Evolutionary conservation across 495 filamentous ascomycete species (phyloP).

Genomic region (Aspergillus avenaceus): DNA sequence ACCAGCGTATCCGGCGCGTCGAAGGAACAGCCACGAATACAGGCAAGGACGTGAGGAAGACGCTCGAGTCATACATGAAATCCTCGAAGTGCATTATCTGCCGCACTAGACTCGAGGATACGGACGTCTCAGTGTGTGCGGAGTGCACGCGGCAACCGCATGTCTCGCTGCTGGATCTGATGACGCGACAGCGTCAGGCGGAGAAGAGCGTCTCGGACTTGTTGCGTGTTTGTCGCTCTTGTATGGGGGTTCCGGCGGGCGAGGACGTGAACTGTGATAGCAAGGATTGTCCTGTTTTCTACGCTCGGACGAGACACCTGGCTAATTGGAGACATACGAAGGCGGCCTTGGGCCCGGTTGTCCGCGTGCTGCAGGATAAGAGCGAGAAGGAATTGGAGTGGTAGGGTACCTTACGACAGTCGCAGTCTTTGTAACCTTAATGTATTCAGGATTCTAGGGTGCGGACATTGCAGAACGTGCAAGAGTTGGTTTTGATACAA

Average conservation of each 20-base stretch:
- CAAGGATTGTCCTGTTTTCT: slow-evolving; percentile 90
- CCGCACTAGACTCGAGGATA: slow-evolving; percentile 56
- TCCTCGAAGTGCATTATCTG: slow-evolving; percentile 77
- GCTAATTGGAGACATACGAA: slow-evolving; percentile 56
- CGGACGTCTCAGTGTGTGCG: slow-evolving; percentile 52
- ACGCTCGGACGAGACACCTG: slow-evolving; percentile 70
- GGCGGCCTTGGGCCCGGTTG: slow-evolving; percentile 50
- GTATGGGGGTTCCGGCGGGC: slow-evolving; percentile 63
- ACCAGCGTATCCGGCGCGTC: slow-evolving; percentile 64
- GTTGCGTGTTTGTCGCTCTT: slow-evolving; percentile 76
- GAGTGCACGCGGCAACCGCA: slow-evolving; percentile 55
- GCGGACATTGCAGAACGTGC: no score
- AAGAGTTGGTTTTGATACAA: no score
- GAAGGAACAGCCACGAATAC: slow-evolving; percentile 27
- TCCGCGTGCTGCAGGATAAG: slow-evolving; percentile 50
- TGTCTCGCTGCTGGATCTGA: slow-evolving; percentile 57
- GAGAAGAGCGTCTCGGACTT: slow-evolving; percentile 65
- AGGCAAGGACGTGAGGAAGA: slow-evolving; percentile 48
- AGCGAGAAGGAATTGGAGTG: slow-evolving; percentile 39
- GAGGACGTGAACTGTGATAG: slow-evolving; percentile 84
- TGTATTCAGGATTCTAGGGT: no score
- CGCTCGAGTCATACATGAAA: slow-evolving; percentile 84
- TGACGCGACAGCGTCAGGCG: slow-evolving; percentile 52
- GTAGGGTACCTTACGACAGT: no score
- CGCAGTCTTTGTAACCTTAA: no score